phyloP scores from a whole-genome alignment of 495 filamentous ascomycete species.

The Melanomma pulvis-pyrius region DNA sequence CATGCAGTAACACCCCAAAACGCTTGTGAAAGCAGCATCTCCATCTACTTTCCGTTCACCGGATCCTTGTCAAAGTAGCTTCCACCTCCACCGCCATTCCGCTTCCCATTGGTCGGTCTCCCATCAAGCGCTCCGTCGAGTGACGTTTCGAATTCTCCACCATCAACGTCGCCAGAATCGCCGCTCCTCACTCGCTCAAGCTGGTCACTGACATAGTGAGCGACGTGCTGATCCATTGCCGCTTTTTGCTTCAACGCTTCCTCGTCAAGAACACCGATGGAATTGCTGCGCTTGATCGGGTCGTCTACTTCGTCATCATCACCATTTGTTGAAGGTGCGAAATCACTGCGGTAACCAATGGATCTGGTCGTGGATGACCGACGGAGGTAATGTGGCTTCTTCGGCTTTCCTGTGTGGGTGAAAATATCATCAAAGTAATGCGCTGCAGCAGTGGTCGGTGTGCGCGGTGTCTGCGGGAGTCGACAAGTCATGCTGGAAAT shows the following conservation, averaged over 20 bases:
- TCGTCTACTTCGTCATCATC: slow-evolving; percentile 45
- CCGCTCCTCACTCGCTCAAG: slow-evolving; percentile 41
- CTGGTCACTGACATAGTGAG: slow-evolving; percentile 46
- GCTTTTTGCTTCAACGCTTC: slow-evolving; percentile 41
- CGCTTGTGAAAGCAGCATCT: not conserved
- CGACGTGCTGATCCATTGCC: slow-evolving; percentile 45
- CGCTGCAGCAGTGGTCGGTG: slow-evolving; percentile 75
- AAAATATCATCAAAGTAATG: slow-evolving; percentile 97
- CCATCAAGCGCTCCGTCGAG: slow-evolving; percentile 36
- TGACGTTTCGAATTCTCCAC: slow-evolving; percentile 45
- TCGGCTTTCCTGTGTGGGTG: slow-evolving; percentile 51
- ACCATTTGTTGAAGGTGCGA: slow-evolving; percentile 56
- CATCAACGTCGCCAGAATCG: slow-evolving; percentile 24
- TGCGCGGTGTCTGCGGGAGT: slow-evolving; percentile 88
- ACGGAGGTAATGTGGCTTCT: slow-evolving; percentile 59
- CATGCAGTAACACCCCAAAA: not conserved
- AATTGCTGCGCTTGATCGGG: slow-evolving; percentile 35
- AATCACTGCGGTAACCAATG: slow-evolving; percentile 87
- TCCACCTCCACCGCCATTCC: not conserved
- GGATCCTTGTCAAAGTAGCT: slow-evolving; percentile 26
- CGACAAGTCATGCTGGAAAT: slow-evolving; percentile 76
- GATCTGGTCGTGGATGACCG: slow-evolving; percentile 82
- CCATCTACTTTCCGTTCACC: not conserved
- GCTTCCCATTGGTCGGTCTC: slow-evolving; percentile 17
- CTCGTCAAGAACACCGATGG: slow-evolving; percentile 39